Evolutionary conservation across 176 grass and related monocot species (phyloP).

Genomic region (Otatea glauca): DNA sequence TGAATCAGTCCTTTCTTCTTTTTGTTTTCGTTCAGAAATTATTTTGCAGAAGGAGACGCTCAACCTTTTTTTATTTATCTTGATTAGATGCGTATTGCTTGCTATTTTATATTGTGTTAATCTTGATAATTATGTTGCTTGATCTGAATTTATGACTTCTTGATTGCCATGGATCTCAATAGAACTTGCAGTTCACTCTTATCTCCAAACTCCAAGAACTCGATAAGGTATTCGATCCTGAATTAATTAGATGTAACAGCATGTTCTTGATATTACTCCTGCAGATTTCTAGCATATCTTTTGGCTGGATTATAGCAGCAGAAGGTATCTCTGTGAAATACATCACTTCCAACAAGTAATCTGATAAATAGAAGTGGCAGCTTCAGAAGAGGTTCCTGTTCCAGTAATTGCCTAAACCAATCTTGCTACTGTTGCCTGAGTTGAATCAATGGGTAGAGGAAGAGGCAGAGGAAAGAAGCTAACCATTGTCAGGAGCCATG

Average conservation of each 20-base stretch:
- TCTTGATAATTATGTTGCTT: slow-evolving; percentile 28
- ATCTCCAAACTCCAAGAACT: background rate
- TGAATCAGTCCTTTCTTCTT: slow-evolving; percentile 41
- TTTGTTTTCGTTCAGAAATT: background rate
- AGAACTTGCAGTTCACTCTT: slow-evolving; percentile 17
- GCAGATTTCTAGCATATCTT: slow-evolving; percentile 48
- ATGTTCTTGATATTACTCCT: slow-evolving; percentile 3
- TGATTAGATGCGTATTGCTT: slow-evolving; percentile 43
- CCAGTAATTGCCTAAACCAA: slow-evolving; percentile 29
- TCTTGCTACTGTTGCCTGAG: slow-evolving; percentile 9
- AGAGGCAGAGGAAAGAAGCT: slow-evolving; percentile 70
- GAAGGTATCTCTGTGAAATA: slow-evolving; percentile 21
- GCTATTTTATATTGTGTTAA: slow-evolving; percentile 11
- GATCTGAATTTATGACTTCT: slow-evolving; percentile 45
- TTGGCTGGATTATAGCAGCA: slow-evolving; percentile 17
- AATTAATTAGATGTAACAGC: slow-evolving; percentile 16
- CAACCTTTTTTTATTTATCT: background rate
- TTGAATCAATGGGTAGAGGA: slow-evolving; percentile 72
- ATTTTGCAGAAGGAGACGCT: background rate
- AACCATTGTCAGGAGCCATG: slow-evolving; percentile 55
- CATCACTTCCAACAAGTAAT: slow-evolving; percentile 15
- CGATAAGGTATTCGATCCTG: slow-evolving; percentile 3
- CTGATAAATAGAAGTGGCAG: slow-evolving; percentile 18
- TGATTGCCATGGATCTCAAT: slow-evolving; percentile 50
- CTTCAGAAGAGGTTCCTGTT: slow-evolving; percentile 10